A percentile compares a stretch with the other conserved stretches of the same genome.
phyloP scores from a whole-genome alignment of 352 stramenopile species.

The Pythium chondricola region DNA sequence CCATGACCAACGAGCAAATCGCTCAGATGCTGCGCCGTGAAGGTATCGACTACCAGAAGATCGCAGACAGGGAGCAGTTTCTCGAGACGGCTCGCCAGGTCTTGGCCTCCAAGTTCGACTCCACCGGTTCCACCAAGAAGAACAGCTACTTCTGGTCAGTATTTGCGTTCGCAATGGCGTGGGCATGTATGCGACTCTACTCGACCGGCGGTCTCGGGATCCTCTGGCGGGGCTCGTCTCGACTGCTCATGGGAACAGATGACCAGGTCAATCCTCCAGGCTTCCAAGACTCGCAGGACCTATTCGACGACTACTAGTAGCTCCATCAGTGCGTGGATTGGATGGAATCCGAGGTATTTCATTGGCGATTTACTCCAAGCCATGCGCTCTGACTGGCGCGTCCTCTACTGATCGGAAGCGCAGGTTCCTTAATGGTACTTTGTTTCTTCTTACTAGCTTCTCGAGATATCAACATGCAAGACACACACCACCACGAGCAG shows the following conservation, averaged over 20 bases:
- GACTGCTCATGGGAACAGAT: not conserved
- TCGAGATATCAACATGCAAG: constrained; percentile 21
- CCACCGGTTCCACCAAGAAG: constrained; percentile 13
- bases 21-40: constrained; percentile 47
- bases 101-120: constrained; percentile 41
- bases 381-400: not conserved
- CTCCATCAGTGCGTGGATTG: not conserved
- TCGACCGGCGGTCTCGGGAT: constrained; percentile 48
- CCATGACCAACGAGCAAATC: constrained; percentile 72
- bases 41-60: constrained; percentile 74
- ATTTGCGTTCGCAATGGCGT: constrained; percentile 47
- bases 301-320: constrained; percentile 41
- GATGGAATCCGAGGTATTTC: not conserved
- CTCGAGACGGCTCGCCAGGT: constrained; percentile 70
- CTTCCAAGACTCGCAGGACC: constrained; percentile 24
- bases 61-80: constrained; percentile 64
- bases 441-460: constrained; percentile 15
- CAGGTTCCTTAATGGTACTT: constrained; percentile 20
- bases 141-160: constrained; percentile 53
- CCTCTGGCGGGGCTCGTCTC: constrained; percentile 4
- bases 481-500: not conserved
- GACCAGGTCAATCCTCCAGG: not conserved
- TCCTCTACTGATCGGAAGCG: not conserved
- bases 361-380: not conserved
- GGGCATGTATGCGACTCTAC: constrained; percentile 66